phyloP scores from a whole-genome alignment of 2,329 filamentous ascomycete species.

The Dothiorella sarmentorum region DNA sequence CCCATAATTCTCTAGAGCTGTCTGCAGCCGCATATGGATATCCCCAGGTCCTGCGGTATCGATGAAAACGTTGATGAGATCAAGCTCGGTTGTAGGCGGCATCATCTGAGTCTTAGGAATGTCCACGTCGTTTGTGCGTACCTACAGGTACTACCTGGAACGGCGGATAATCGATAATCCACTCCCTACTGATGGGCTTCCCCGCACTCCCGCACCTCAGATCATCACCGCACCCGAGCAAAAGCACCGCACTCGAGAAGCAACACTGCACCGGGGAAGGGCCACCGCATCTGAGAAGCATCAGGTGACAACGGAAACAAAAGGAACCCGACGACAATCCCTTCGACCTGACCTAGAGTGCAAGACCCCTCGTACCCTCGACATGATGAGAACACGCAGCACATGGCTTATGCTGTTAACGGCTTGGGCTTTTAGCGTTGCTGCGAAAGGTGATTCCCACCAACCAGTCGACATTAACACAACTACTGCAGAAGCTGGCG shows the following conservation, averaged over 20 bases:
- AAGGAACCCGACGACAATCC: neutral
- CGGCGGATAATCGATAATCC: neutral
- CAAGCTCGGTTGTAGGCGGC: neutral
- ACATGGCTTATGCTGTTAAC: conserved; percentile 14
- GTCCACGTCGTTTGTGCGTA: neutral
- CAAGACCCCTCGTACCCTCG: neutral
- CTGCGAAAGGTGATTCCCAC: conserved; percentile 19
- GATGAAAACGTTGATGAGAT: neutral
- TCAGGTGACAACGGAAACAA: too few species aligned
- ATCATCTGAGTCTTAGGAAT: neutral
- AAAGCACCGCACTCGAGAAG: neutral
- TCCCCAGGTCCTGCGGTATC: neutral
- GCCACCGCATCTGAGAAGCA: neutral
- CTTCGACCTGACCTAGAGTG: neutral
- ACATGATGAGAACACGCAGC: conserved; percentile 17
- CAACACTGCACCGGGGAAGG: neutral
- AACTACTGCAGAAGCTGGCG: conserved; percentile 5
- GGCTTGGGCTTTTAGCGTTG: conserved; percentile 2
- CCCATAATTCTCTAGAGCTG: neutral
- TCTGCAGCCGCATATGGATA: neutral
- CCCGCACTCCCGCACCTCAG: neutral
- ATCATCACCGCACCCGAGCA: neutral
- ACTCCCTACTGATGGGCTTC: neutral
- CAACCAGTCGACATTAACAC: conserved; percentile 10
- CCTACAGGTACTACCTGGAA: too few species aligned